Evolutionary conservation across 495 filamentous ascomycete genomes (phyloP).

Genomic region (Penicillium simplicissimum): DNA sequence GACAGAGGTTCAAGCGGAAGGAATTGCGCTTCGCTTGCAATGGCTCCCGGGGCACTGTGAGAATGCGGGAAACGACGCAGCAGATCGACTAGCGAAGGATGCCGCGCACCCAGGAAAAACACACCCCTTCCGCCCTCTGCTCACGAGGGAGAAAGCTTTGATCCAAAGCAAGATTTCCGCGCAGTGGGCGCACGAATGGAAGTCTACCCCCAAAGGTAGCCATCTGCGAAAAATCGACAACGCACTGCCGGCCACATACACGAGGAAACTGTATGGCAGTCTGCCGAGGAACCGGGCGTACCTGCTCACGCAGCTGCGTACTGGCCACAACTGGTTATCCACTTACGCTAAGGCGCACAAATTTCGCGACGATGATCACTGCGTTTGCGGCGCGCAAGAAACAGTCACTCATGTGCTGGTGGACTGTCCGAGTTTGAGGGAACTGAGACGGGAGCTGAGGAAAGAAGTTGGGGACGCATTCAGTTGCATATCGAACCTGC

Average conservation of each 20-base stretch:
- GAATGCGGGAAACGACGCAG: slow-evolving; percentile 12
- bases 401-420: no score
- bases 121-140: slow-evolving; percentile 18
- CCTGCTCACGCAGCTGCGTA: slow-evolving; percentile 23
- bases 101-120: slow-evolving; percentile 17
- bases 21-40: slow-evolving; percentile 19
- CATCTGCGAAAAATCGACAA: slow-evolving; percentile 16
- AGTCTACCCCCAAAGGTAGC: slow-evolving; percentile 6
- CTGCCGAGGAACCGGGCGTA: slow-evolving; percentile 17
- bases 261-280: slow-evolving; percentile 15
- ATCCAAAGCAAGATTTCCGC: slow-evolving; percentile 1
- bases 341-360: slow-evolving; percentile 14
- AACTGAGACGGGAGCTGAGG: no score
- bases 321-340: slow-evolving; percentile 23
- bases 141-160: slow-evolving; percentile 17
- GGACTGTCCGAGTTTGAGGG: no score
- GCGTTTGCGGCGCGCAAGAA: no score
- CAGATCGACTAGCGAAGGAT: slow-evolving; percentile 14
- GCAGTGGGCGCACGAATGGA: slow-evolving; percentile 24
- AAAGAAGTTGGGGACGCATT: no score
- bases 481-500: no score
- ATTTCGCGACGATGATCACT: slow-evolving; percentile 19
- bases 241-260: slow-evolving; percentile 15
- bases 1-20: slow-evolving; percentile 14
- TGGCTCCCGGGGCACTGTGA: slow-evolving; percentile 25